phyloP scores from a whole-genome alignment of 2,329 filamentous ascomycete species.

The Trichoderma aggressivum region DNA sequence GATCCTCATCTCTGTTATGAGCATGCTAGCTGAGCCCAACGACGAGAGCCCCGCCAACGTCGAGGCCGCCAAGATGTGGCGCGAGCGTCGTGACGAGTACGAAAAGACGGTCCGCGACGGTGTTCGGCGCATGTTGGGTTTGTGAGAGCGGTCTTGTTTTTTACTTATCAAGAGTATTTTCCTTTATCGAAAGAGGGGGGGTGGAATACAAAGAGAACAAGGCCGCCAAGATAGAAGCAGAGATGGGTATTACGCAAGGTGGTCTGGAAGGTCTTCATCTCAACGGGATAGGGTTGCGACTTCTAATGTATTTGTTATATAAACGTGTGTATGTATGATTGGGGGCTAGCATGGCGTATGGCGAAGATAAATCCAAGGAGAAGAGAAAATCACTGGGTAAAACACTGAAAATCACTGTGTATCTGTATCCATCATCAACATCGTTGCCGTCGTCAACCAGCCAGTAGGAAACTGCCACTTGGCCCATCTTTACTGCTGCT shows the following conservation, averaged over 20 bases:
- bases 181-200: neutral
- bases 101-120: constrained; percentile 81
- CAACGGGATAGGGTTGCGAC: neutral
- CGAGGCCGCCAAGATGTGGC: constrained; percentile 95
- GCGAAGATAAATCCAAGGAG: constrained; percentile 5
- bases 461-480: neutral
- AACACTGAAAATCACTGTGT: neutral
- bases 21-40: constrained; percentile 95
- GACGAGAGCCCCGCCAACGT: constrained; percentile 96
- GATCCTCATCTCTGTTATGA: constrained; percentile 95
- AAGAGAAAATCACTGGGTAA: neutral
- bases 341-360: constrained; percentile 19
- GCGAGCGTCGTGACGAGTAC: constrained; percentile 78
- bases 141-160: constrained; percentile 43
- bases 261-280: neutral
- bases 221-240: no score
- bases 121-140: constrained; percentile 72
- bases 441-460: neutral
- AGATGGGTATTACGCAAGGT: neutral
- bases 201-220: neutral
- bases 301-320: neutral
- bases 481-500: neutral
- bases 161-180: neutral
- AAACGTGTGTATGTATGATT: constrained; percentile 7
- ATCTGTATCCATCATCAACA: constrained; percentile 9